These are phyloP conservation scores for Arthromyces matolae DNA, from an alignment of 768 basidiomycete species.

Conservation along the genomic window DNA sequence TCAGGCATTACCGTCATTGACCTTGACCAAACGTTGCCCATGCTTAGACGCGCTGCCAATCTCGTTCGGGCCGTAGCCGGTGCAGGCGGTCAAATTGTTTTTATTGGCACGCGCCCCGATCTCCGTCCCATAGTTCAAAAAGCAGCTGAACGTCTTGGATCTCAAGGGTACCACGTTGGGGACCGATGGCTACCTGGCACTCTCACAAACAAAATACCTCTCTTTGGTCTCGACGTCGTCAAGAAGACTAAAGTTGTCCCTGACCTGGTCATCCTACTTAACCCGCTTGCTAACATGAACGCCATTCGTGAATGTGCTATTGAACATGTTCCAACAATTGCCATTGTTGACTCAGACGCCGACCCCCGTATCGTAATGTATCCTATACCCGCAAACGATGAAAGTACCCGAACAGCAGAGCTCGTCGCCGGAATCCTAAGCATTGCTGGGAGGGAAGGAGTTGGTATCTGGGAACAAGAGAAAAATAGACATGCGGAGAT, in stretches of 20 bases:
- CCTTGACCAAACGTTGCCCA: slow-evolving; percentile 88
- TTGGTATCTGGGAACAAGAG: slow-evolving; percentile 41
- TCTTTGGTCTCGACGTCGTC: slow-evolving; percentile 61
- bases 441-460: slow-evolving; percentile 78
- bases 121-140: slow-evolving; percentile 69
- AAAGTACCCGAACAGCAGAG: slow-evolving; percentile 87
- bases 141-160: slow-evolving; percentile 75
- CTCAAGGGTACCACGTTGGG: slow-evolving; percentile 80
- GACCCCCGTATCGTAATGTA: slow-evolving; percentile 98
- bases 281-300: slow-evolving; percentile 79
- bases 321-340: slow-evolving; percentile 89
- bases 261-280: slow-evolving; percentile 88
- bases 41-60: slow-evolving; percentile 86
- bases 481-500: slow-evolving; percentile 26
- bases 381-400: slow-evolving; percentile 98
- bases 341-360: slow-evolving; percentile 90
- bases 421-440: slow-evolving; percentile 87
- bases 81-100: slow-evolving; percentile 80
- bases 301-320: slow-evolving; percentile 91
- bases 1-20: slow-evolving; percentile 91
- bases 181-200: slow-evolving; percentile 95
- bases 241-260: slow-evolving; percentile 60
- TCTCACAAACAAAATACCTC: slow-evolving; percentile 78
- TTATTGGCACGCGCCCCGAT: slow-evolving; percentile 86
- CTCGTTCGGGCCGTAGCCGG: slow-evolving; percentile 80